A percentile compares a stretch with the other conserved stretches of the same genome.
Conservation (phyloP, 148 eudicot species). For the Salicornia ramosissima region DNA sequence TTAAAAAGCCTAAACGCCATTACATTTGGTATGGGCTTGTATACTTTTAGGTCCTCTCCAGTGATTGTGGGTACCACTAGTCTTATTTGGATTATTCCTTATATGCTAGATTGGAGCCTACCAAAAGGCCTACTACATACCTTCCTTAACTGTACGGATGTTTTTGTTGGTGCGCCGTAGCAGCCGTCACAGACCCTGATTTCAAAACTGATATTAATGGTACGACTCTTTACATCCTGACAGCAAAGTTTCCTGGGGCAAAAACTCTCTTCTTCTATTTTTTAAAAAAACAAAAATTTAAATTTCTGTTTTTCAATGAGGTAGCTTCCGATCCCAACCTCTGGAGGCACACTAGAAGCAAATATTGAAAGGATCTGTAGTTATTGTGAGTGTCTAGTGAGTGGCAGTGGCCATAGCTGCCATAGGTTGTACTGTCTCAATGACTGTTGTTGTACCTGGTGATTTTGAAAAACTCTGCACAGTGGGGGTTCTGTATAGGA, state of each 20-base stretch:
- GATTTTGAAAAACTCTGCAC: constrained; percentile 24
- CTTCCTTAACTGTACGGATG: constrained; percentile 23
- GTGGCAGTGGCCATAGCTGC: constrained; percentile 39
- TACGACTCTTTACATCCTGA: constrained; percentile 29
- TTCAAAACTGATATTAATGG: constrained; percentile 25
- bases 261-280: neutral
- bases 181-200: constrained; percentile 20
- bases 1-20: constrained; percentile 25
- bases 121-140: constrained; percentile 21
- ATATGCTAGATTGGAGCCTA: constrained; percentile 19
- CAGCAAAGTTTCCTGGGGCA: constrained; percentile 11
- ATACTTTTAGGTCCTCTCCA: constrained; percentile 17
- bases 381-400: constrained; percentile 19
- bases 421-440: constrained; percentile 25
- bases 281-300: neutral
- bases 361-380: neutral
- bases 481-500: constrained; percentile 26
- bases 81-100: constrained; percentile 25
- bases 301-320: neutral
- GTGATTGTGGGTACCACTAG: constrained; percentile 22
- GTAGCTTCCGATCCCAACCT: constrained; percentile 10
- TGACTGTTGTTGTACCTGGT: constrained; percentile 11
- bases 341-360: constrained; percentile 6
- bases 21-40: constrained; percentile 22
- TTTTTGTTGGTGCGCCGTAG: constrained; percentile 16